These are phyloP conservation scores for Bryoerythrophyllum caledonicum DNA, from an alignment of 225 moss, liverwort and hornwort genomes.

Conservation along the genomic window DNA sequence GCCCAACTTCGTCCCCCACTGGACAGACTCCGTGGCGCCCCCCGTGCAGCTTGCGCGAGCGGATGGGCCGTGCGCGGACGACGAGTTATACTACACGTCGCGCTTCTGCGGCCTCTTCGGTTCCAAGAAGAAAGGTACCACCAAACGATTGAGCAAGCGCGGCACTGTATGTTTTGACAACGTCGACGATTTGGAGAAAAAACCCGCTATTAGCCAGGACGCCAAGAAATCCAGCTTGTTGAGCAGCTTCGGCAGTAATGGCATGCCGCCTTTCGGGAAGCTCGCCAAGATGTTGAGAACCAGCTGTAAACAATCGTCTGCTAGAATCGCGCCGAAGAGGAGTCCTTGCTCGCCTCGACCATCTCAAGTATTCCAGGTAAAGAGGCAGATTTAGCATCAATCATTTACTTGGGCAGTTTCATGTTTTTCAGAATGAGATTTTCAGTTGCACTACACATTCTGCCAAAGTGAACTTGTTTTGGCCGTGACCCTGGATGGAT, in stretches of 20 bases:
- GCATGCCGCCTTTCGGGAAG: conserved; percentile 20
- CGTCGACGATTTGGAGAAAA: not conserved
- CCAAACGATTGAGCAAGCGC: not conserved
- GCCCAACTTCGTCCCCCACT: conserved; percentile 27
- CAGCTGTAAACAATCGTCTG: conserved; percentile 27
- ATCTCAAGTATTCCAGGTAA: conserved; percentile 17
- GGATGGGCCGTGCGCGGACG: not conserved
- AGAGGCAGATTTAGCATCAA: not conserved
- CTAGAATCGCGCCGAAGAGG: conserved; percentile 26
- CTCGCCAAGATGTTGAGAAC: conserved; percentile 37
- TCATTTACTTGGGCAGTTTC: not conserved
- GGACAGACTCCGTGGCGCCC: conserved; percentile 25
- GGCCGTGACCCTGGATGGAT: too few species aligned
- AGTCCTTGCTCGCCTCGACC: conserved; percentile 9
- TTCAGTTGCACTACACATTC: too few species aligned
- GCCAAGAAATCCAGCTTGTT: conserved; percentile 2
- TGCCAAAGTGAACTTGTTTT: too few species aligned
- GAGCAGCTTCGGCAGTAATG: not conserved
- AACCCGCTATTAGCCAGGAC: not conserved
- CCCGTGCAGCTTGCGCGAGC: not conserved
- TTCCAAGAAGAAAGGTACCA: not conserved
- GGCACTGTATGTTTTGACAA: not conserved
- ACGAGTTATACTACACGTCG: conserved; percentile 29
- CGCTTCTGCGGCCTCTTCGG: conserved; percentile 43
- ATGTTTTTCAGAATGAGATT: too few species aligned